Conservation (phyloP, 345 rosid species). For the Lepidium aucheri region DNA sequence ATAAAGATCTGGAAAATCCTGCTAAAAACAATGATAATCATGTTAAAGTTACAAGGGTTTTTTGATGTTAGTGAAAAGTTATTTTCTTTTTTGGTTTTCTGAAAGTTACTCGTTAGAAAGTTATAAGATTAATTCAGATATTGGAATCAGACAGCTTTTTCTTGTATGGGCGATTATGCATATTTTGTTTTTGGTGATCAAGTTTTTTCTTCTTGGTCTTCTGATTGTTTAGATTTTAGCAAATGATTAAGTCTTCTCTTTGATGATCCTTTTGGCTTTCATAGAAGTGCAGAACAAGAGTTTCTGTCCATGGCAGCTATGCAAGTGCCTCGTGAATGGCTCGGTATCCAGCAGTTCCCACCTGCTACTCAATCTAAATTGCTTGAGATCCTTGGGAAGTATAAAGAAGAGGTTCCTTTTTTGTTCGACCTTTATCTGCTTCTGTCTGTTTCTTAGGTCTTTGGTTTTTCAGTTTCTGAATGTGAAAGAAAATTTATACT, state of each 20-base stretch:
- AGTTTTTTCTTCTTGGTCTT: background rate
- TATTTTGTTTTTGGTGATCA: background rate
- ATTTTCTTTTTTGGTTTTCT: background rate
- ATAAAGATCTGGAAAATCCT: background rate
- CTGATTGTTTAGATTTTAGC: background rate
- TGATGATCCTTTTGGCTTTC: background rate
- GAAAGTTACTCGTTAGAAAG: background rate
- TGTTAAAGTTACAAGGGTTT: constrained; percentile 5
- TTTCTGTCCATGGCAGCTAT: constrained; percentile 31
- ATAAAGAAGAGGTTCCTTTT: constrained; percentile 55
- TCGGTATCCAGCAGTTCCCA: constrained; percentile 75
- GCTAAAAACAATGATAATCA: background rate
- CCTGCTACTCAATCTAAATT: constrained; percentile 64
- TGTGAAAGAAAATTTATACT: background rate
- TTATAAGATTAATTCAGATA: background rate
- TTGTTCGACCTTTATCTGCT: background rate
- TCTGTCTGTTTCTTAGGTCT: background rate
- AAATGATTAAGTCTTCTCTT: background rate
- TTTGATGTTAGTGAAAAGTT: background rate
- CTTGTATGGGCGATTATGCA: background rate
- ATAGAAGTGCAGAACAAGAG: background rate
- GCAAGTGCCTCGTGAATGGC: constrained; percentile 64
- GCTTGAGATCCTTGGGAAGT: constrained; percentile 61
- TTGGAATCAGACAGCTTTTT: background rate
- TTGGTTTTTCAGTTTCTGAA: background rate